Percentiles rank a stretch among this genome's conserved stretches.
Conservation (phyloP, 164 flowering plant genomes). For the Macadamia integrifolia region DNA sequence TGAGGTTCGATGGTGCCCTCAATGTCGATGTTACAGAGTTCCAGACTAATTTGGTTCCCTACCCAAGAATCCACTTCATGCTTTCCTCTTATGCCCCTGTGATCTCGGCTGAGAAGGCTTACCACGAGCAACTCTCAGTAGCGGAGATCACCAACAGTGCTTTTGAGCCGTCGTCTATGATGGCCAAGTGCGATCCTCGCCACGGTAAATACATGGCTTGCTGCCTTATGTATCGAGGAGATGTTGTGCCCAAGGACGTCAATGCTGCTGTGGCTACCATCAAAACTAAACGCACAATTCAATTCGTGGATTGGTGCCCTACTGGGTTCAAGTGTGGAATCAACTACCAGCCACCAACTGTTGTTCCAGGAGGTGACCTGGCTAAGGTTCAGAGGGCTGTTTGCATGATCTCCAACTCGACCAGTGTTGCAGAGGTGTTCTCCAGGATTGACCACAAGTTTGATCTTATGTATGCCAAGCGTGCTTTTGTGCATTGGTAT, state of each 20-base stretch:
- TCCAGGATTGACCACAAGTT: constrained; percentile 61
- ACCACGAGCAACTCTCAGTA: constrained; percentile 66
- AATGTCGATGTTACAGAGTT: constrained; percentile 66
- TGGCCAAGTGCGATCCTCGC: constrained; percentile 69
- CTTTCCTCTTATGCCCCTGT: constrained; percentile 68
- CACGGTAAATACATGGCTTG: constrained; percentile 74
- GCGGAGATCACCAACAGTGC: constrained; percentile 71
- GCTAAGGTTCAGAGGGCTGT: constrained; percentile 65
- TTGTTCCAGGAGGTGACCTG: constrained; percentile 62
- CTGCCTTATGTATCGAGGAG: constrained; percentile 63
- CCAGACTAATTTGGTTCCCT: constrained; percentile 68
- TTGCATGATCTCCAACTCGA: constrained; percentile 68
- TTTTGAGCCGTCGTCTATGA: constrained; percentile 68
- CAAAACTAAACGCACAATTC: constrained; percentile 71
- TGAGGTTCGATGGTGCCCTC: constrained; percentile 64
- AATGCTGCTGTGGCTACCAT: constrained; percentile 71
- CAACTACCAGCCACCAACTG: constrained; percentile 59
- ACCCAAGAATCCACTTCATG: constrained; percentile 68
- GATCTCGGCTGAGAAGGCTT: constrained; percentile 63
- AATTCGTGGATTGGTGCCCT: constrained; percentile 74
- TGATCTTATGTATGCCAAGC: constrained; percentile 54
- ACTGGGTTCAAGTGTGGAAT: constrained; percentile 72
- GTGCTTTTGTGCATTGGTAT: constrained; percentile 40
- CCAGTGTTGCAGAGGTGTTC: constrained; percentile 68
- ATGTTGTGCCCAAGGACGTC: constrained; percentile 70